Percentiles rank a stretch among this genome's conserved stretches.
phyloP scores from a whole-genome alignment of 768 basidiomycete genomes.

The Boletus reticulatus region DNA sequence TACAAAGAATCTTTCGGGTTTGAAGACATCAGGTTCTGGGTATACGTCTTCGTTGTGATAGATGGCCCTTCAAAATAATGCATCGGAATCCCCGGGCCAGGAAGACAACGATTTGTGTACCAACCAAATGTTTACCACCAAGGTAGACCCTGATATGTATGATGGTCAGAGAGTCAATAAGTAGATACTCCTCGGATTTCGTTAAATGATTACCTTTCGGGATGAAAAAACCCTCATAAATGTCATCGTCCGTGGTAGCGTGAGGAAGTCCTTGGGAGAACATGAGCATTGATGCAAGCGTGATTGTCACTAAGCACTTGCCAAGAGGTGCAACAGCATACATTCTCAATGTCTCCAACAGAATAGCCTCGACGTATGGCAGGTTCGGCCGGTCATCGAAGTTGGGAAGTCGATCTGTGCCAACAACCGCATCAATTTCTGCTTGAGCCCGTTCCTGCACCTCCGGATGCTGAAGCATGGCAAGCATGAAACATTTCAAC shows the following conservation, averaged over 20 bases:
- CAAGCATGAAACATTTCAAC: conserved; percentile 28
- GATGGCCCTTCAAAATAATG: conserved; percentile 13
- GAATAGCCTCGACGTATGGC: conserved; percentile 30
- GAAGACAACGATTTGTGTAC: neutral
- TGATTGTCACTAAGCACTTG: neutral
- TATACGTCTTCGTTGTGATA: conserved; percentile 6
- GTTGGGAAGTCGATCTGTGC: conserved; percentile 25
- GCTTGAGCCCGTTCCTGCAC: conserved; percentile 30
- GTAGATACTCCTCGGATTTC: neutral
- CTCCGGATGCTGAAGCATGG: conserved; percentile 31
- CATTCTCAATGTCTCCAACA: conserved; percentile 31
- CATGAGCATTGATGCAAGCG: neutral
- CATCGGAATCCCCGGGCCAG: neutral
- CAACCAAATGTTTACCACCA: conserved; percentile 23
- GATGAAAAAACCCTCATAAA: conserved; percentile 20
- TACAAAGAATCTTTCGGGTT: conserved; percentile 31
- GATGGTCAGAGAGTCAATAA: neutral
- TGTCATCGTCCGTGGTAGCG: conserved; percentile 17
- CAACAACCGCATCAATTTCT: conserved; percentile 31
- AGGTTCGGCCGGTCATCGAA: conserved; percentile 22
- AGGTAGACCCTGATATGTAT: conserved; percentile 12
- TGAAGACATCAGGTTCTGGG: conserved; percentile 26
- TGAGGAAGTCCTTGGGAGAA: conserved; percentile 14
- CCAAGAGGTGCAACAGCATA: conserved; percentile 26
- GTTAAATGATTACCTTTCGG: conserved; percentile 17